These are phyloP conservation scores for Colletotrichum sublineola DNA, from an alignment of 2,329 filamentous ascomycete species.

Conservation along the genomic window DNA sequence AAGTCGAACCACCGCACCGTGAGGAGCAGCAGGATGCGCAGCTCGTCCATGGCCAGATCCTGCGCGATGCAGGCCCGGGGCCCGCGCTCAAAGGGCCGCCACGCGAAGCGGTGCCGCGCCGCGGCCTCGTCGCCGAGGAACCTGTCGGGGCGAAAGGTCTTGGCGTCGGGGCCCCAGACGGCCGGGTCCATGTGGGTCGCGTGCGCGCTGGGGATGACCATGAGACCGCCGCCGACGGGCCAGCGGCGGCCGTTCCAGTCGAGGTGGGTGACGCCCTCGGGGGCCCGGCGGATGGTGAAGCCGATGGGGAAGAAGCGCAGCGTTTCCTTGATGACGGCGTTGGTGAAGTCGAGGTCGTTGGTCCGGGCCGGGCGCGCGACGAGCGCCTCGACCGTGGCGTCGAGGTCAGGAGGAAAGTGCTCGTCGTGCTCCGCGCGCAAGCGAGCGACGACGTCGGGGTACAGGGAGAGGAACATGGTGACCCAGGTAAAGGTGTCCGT, in stretches of 20 bases:
- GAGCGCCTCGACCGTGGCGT: constrained; percentile 52
- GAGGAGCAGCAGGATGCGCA: too few relatives aligned
- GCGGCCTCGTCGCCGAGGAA: too few relatives aligned
- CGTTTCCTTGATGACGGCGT: constrained; percentile 66
- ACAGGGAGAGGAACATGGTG: constrained; percentile 45
- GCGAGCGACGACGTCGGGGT: constrained; percentile 42
- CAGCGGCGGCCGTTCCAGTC: constrained; percentile 55
- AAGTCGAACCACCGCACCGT: too few relatives aligned
- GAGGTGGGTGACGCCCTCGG: constrained; percentile 51
- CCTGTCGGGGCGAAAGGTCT: too few relatives aligned
- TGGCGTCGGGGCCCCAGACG: constrained; percentile 50
- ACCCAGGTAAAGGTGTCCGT: constrained; percentile 43
- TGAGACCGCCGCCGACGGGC: constrained; percentile 50
- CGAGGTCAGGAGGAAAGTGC: constrained; percentile 47
- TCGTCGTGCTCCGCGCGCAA: constrained; percentile 46
- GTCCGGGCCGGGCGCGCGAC: constrained; percentile 59
- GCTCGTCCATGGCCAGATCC: too few relatives aligned
- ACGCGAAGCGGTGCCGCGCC: too few relatives aligned
- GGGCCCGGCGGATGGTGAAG: constrained; percentile 55
- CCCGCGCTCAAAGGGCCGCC: too few relatives aligned
- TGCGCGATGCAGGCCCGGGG: too few relatives aligned
- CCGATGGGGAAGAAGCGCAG: constrained; percentile 65
- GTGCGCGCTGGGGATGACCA: constrained; percentile 43
- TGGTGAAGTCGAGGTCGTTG: constrained; percentile 64
- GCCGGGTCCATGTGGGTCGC: constrained; percentile 49